phyloP scores from a whole-genome alignment of 345 rosid species.

The Lepidium aucheri region DNA sequence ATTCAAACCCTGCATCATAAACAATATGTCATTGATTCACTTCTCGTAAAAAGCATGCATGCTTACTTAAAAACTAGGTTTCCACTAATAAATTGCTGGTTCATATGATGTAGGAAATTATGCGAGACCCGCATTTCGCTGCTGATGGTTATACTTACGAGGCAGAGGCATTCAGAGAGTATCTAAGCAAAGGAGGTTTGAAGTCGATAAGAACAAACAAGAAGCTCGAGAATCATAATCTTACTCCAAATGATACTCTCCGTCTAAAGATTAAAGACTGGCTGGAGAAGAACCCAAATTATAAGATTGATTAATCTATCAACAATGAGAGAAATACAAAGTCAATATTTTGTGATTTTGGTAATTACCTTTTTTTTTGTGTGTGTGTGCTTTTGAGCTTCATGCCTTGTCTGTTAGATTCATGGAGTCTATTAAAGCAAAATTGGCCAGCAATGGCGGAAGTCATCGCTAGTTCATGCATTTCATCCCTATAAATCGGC shows the following conservation, averaged over 20 bases:
- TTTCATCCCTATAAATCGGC: too few relatives aligned
- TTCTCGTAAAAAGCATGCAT: too few relatives aligned
- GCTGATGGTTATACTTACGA: conserved; percentile 80
- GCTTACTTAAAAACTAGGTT: too few relatives aligned
- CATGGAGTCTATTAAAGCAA: too few relatives aligned
- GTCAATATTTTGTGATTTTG: neutral
- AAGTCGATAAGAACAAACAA: conserved; percentile 33
- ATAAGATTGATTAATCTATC: neutral
- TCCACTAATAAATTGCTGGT: too few relatives aligned
- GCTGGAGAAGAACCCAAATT: conserved; percentile 25
- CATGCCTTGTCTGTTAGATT: neutral
- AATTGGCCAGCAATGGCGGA: too few relatives aligned
- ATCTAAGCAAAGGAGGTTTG: conserved; percentile 45
- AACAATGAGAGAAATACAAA: neutral
- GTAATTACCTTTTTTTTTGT: too few relatives aligned
- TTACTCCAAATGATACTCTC: conserved; percentile 49
- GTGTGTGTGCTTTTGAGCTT: neutral
- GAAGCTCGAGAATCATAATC: conserved; percentile 28
- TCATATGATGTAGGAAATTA: conserved; percentile 41
- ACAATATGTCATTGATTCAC: too few relatives aligned
- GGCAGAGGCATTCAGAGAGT: conserved; percentile 35
- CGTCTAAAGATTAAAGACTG: conserved; percentile 49
- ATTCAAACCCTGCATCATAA: neutral
- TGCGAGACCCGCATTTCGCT: conserved; percentile 63
- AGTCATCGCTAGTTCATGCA: too few relatives aligned